Evolutionary conservation across 192 early-diverging fungal genomes (phyloP), one percentile per base, ranked within the genome.

Genomic region (Linnemannia zychae): DNA sequence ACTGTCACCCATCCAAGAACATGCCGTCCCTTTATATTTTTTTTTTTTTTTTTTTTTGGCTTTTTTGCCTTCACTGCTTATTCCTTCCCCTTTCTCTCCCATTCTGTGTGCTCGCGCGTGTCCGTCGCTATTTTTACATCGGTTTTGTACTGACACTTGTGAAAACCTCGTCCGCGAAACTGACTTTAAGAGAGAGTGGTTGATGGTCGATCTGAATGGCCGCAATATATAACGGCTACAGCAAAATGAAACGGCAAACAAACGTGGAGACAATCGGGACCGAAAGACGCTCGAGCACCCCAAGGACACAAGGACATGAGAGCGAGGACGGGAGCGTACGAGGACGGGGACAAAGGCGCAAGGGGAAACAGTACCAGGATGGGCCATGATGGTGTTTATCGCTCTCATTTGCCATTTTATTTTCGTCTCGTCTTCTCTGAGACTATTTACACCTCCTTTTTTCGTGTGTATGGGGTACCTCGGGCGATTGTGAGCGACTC

Each of bases 401-500:
- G 72, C 72, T 81, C 79, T 69, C 67, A 69, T 66, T 76, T 82
- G 24, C 44, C 66, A 67, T 72, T 82, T 71, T 70, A 65, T 67
- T 67, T 71, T n/a, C 70, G 69, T 67, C 44, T 9, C 24, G 46
- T 63, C 53, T 38, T 53, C 67, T 57, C 28, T 77, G 81, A 77
- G 60, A 77, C 81, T 82, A 53, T 82, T 76, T 73, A 74, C 75
- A 66, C 75, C 81, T 82, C 81, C 81, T 82, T 82, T 82, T 82
- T 81, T 72, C 47, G 72, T 75, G 74, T 69, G 68, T 75, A 69
- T 81, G 74, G 50, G 69, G 31, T 63, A 46, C 20, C 68, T 48
- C 40, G 53, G 74, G 69, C 49, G 17, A 52, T 22, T 36, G 44
- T 47, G 47, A 57, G 52, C 22, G 74, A 28, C 68, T 75, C 33